phyloP scores from a whole-genome alignment of 768 basidiomycete species.

The Tylopilus sp. region DNA sequence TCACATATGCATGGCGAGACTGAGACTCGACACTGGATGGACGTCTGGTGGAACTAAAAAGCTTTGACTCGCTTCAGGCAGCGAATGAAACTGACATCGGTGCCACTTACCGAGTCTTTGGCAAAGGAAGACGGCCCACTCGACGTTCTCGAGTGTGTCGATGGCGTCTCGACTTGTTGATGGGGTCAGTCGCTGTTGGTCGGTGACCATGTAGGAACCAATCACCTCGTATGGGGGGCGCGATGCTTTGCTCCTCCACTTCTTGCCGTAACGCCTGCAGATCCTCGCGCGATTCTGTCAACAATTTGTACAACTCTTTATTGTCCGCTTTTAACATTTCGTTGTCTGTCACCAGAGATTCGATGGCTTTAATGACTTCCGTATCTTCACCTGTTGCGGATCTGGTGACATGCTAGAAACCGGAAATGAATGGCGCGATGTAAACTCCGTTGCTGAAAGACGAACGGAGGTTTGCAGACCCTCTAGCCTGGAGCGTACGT shows the following conservation, averaged over 20 bases:
- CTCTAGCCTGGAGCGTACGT: slow-evolving; percentile 61
- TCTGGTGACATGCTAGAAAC: slow-evolving; percentile 37
- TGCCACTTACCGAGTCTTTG: slow-evolving; percentile 43
- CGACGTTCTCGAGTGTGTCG: slow-evolving; percentile 39
- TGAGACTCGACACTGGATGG: slow-evolving; percentile 35
- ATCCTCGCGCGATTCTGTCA: slow-evolving; percentile 78
- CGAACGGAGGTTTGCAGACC: slow-evolving; percentile 57
- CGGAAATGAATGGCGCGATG: slow-evolving; percentile 15
- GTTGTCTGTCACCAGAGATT: slow-evolving; percentile 84
- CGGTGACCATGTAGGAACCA: background rate
- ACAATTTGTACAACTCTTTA: slow-evolving; percentile 68
- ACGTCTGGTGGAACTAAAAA: slow-evolving; percentile 29
- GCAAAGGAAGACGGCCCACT: slow-evolving; percentile 43
- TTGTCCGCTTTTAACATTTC: slow-evolving; percentile 80
- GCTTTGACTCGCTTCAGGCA: slow-evolving; percentile 23
- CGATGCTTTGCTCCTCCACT: slow-evolving; percentile 65
- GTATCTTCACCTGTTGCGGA: slow-evolving; percentile 42
- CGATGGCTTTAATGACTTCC: slow-evolving; percentile 67
- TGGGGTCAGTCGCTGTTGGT: slow-evolving; percentile 3
- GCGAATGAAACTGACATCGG: slow-evolving; percentile 24
- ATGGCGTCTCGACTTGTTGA: slow-evolving; percentile 31
- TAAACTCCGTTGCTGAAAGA: slow-evolving; percentile 6
- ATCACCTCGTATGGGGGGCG: slow-evolving; percentile 44
- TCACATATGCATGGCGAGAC: slow-evolving; percentile 31
- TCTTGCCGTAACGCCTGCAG: slow-evolving; percentile 66